Conservation (phyloP, 2,329 filamentous ascomycete genomes). For the Fusarium heterosporum region DNA sequence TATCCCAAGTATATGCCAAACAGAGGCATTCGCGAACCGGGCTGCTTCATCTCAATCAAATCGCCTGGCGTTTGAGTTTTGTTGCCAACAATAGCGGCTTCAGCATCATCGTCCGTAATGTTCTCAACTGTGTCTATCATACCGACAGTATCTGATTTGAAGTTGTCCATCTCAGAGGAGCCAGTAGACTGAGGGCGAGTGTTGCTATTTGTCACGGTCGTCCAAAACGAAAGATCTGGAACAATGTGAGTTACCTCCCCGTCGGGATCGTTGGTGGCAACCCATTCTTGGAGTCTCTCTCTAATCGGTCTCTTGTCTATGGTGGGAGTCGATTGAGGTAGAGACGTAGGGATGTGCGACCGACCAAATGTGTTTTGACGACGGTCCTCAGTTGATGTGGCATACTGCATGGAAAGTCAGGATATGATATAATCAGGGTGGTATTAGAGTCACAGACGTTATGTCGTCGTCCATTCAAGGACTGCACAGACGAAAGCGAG, state of each 20-base stretch:
- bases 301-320: constrained; percentile 36
- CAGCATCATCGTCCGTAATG: constrained; percentile 47
- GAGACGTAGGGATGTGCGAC: constrained; percentile 34
- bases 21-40: constrained; percentile 58
- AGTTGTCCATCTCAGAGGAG: constrained; percentile 49
- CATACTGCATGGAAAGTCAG: constrained; percentile 31
- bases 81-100: constrained; percentile 44
- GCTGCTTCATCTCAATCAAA: constrained; percentile 60
- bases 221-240: constrained; percentile 44
- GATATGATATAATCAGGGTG: not conserved
- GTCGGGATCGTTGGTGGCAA: constrained; percentile 12
- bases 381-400: constrained; percentile 12
- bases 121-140: constrained; percentile 46
- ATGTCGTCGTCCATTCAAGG: constrained; percentile 16
- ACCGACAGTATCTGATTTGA: constrained; percentile 40
- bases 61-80: constrained; percentile 58
- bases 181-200: constrained; percentile 52
- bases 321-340: constrained; percentile 2
- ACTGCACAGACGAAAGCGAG: constrained; percentile 5
- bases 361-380: constrained; percentile 18
- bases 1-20: constrained; percentile 66
- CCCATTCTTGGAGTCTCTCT: constrained; percentile 41
- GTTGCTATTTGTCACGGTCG: constrained; percentile 48
- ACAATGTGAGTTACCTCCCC: constrained; percentile 22
- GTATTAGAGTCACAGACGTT: constrained; percentile 27